Evolutionary conservation across 257 asterid species (phyloP).

Genomic region (Ilex aquifolium): DNA sequence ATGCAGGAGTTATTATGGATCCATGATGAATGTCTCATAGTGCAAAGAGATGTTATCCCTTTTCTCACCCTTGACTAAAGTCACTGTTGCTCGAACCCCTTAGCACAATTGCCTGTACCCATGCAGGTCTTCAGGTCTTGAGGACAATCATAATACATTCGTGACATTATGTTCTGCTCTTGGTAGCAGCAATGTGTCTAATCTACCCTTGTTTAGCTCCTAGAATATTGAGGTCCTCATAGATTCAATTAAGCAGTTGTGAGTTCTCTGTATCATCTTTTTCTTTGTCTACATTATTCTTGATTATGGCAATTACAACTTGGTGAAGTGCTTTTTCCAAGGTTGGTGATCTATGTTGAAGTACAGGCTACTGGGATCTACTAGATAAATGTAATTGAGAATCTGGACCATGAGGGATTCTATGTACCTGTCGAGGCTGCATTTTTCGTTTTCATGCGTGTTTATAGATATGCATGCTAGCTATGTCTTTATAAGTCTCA

Average conservation of each 20-base stretch:
- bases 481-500: slow-evolving; percentile 22
- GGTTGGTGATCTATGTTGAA: slow-evolving; percentile 5
- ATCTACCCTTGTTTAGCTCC: slow-evolving; percentile 44
- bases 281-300: neutral
- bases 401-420: slow-evolving; percentile 92
- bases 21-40: slow-evolving; percentile 61
- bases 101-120: slow-evolving; percentile 68
- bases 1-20: slow-evolving; percentile 85
- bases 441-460: slow-evolving; percentile 78
- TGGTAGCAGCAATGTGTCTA: slow-evolving; percentile 42
- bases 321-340: neutral
- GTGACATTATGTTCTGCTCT: slow-evolving; percentile 70
- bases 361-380: slow-evolving; percentile 71
- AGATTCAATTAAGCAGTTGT: slow-evolving; percentile 88
- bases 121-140: slow-evolving; percentile 60
- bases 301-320: neutral
- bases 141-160: slow-evolving; percentile 62
- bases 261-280: slow-evolving; percentile 21
- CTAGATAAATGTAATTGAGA: slow-evolving; percentile 73
- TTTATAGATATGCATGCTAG: slow-evolving; percentile 74
- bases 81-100: slow-evolving; percentile 68
- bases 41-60: slow-evolving; percentile 86
- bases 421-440: slow-evolving; percentile 68
- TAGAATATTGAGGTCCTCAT: slow-evolving; percentile 79
- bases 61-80: slow-evolving; percentile 69